phyloP scores from a whole-genome alignment of 192 early-diverging fungal species.

The Dissophora globulifera region DNA sequence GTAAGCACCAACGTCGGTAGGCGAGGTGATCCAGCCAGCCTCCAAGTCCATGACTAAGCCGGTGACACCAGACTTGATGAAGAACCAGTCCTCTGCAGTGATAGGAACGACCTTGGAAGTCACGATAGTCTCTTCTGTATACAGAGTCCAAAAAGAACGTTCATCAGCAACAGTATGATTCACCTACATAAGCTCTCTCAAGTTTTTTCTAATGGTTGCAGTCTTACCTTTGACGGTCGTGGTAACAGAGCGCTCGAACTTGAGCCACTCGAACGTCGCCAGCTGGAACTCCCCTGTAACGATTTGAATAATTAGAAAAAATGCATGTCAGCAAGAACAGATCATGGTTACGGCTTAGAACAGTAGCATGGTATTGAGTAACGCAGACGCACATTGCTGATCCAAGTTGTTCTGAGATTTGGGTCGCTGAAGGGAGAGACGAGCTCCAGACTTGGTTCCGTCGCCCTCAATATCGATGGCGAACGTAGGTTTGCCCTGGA shows the following conservation, averaged over 20 bases:
- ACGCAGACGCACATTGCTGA: constrained; percentile 24
- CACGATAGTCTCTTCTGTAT: neutral
- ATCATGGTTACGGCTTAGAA: no score
- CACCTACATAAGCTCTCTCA: no score
- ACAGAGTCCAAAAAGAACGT: neutral
- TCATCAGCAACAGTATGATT: no score
- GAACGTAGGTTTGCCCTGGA: constrained; percentile 46
- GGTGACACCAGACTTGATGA: constrained; percentile 38
- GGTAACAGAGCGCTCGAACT: constrained; percentile 17
- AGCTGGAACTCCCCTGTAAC: constrained; percentile 31
- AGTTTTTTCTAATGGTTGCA: no score
- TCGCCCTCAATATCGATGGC: constrained; percentile 50
- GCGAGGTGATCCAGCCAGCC: constrained; percentile 49
- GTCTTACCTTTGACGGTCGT: constrained; percentile 6
- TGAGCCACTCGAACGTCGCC: constrained; percentile 32
- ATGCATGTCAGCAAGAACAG: no score
- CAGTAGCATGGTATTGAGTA: no score
- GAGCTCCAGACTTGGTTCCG: constrained; percentile 35
- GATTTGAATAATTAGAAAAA: neutral
- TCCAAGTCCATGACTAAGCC: constrained; percentile 50
- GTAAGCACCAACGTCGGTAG: constrained; percentile 48
- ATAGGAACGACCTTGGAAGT: constrained; percentile 24
- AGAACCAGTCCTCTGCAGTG: constrained; percentile 46
- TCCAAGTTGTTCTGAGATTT: constrained; percentile 49
- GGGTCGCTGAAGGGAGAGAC: constrained; percentile 50